These are phyloP conservation scores for Pestalotiopsis sp. DNA, from an alignment of 2,329 filamentous ascomycete species.

Conservation along the genomic window DNA sequence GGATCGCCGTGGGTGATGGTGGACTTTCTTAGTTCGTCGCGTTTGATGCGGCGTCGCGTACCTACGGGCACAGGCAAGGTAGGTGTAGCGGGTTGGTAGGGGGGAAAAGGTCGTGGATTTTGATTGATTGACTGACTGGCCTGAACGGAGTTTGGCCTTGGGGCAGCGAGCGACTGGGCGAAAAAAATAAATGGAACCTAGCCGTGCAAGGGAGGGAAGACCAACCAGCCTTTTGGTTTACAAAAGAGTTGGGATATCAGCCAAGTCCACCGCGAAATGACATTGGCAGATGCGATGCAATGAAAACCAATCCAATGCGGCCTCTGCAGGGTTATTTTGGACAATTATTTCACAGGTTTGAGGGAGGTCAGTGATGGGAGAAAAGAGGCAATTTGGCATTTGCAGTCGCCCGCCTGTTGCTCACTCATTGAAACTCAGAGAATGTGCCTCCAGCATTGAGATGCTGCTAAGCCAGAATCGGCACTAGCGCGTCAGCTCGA, in stretches of 20 bases:
- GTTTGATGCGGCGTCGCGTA: constrained; percentile 11
- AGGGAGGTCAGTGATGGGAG: neutral
- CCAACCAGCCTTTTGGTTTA: constrained; percentile 7
- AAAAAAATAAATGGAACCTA: constrained; percentile 7
- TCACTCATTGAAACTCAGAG: neutral
- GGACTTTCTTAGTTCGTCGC: constrained; percentile 9
- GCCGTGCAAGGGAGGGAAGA: constrained; percentile 12
- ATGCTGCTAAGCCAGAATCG: neutral
- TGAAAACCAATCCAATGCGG: neutral
- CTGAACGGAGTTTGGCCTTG: constrained; percentile 3
- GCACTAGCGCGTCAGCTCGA: neutral
- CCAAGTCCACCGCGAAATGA: constrained; percentile 18
- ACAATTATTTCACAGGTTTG: neutral
- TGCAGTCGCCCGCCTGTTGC: neutral
- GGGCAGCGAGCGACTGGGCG: neutral
- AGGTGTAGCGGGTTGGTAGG: constrained; percentile 2
- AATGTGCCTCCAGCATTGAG: neutral
- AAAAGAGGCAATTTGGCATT: neutral
- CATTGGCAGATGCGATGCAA: constrained; percentile 9
- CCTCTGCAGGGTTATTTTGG: neutral
- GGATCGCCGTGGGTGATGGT: constrained; percentile 1
- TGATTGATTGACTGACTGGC: constrained; percentile 13
- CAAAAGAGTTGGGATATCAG: constrained; percentile 14
- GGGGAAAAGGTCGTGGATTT: constrained; percentile 12
- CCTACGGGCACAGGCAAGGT: neutral